These are phyloP conservation scores for Ustilago hordei DNA, from an alignment of 1,284 basidiomycete species.

Conservation along the genomic window DNA sequence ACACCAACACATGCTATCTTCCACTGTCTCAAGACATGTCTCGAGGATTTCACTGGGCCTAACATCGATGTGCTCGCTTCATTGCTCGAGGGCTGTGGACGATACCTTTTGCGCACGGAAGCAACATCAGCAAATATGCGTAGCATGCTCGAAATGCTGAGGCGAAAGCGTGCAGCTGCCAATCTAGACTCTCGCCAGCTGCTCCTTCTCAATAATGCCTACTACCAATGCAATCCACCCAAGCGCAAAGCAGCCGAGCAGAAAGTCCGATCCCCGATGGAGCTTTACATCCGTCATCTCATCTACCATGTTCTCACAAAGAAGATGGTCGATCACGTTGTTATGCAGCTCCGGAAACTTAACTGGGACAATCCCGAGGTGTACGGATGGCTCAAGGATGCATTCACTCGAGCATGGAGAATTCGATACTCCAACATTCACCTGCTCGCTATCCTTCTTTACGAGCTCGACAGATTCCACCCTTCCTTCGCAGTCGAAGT, in stretches of 20 bases:
- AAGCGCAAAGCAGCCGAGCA: conserved; percentile 86
- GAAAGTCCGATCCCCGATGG: conserved; percentile 87
- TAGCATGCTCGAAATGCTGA: conserved; percentile 86
- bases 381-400: conserved; percentile 74
- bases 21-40: conserved; percentile 94
- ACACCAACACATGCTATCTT: conserved; percentile 91
- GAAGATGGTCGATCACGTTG: conserved; percentile 90
- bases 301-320: conserved; percentile 90
- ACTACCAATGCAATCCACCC: conserved; percentile 99
- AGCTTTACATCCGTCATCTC: conserved; percentile 91
- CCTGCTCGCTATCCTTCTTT: conserved; percentile 91
- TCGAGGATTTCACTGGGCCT: conserved; percentile 91
- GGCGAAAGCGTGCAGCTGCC: conserved; percentile 89
- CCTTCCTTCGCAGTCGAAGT: conserved; percentile 87
- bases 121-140: conserved; percentile 82
- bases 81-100: conserved; percentile 91
- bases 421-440: conserved; percentile 90
- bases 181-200: conserved; percentile 91
- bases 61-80: conserved; percentile 95
- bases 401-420: conserved; percentile 97
- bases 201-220: conserved; percentile 94
- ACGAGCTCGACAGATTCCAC: conserved; percentile 92
- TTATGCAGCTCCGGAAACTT: conserved; percentile 90
- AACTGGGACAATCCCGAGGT: conserved; percentile 87
- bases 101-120: conserved; percentile 88